phyloP scores from a whole-genome alignment of 2,329 filamentous ascomycete genomes.

The Clonostachys sp. region DNA sequence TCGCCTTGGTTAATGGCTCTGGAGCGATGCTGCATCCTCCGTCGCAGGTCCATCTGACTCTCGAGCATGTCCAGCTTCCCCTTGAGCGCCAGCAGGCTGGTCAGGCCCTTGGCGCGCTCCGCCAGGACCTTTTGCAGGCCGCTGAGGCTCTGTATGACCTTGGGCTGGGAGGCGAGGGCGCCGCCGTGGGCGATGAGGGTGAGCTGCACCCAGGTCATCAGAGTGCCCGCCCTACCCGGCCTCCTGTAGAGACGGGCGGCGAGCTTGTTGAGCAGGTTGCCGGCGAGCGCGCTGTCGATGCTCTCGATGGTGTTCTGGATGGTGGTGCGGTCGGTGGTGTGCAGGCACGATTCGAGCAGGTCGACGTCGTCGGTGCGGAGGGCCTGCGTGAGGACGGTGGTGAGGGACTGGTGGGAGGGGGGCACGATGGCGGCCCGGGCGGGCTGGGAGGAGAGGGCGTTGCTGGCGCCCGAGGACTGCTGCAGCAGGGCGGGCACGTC shows the following conservation, averaged over 20 bases:
- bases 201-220: constrained; percentile 97
- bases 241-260: constrained; percentile 82
- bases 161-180: constrained; percentile 80
- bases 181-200: constrained; percentile 89
- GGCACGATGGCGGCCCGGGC: constrained; percentile 44
- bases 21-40: constrained; percentile 53
- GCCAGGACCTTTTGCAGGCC: constrained; percentile 83
- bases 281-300: constrained; percentile 80
- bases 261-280: constrained; percentile 73
- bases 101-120: constrained; percentile 77
- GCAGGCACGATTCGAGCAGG: constrained; percentile 88
- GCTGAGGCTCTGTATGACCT: constrained; percentile 71
- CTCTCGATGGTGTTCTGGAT: constrained; percentile 88
- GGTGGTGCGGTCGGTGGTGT: constrained; percentile 69
- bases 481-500: constrained; percentile 65
- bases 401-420: constrained; percentile 74
- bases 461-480: constrained; percentile 20
- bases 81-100: constrained; percentile 81
- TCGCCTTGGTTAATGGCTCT: constrained; percentile 34
- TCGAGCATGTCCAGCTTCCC: constrained; percentile 94
- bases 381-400: constrained; percentile 89
- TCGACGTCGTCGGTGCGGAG: constrained; percentile 87
- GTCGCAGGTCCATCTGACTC: constrained; percentile 79
- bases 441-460: constrained; percentile 31
- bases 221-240: constrained; percentile 81